These are phyloP conservation scores for Dryadomyces quercus-mongolicae DNA, from an alignment of 2,329 filamentous ascomycete genomes.

Conservation along the genomic window DNA sequence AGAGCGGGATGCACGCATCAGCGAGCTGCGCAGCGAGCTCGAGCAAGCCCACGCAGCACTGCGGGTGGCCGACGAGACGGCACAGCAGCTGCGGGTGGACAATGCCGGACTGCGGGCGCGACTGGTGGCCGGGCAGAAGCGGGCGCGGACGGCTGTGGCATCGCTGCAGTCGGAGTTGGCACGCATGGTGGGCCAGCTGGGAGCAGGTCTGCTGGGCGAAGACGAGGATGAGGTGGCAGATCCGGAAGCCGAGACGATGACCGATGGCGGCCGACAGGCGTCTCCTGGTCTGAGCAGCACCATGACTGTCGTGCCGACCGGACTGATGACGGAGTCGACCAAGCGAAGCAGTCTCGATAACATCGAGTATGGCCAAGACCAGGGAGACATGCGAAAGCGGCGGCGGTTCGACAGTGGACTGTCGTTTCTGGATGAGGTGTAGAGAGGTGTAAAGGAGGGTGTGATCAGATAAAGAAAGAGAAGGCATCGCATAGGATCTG, in stretches of 20 bases:
- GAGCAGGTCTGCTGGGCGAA: constrained; percentile 27
- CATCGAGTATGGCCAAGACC: neutral
- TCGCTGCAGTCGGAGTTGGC: constrained; percentile 40
- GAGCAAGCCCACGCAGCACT: constrained; percentile 20
- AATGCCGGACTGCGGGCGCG: constrained; percentile 25
- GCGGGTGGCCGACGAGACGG: constrained; percentile 32
- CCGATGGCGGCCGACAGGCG: constrained; percentile 1
- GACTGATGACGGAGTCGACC: constrained; percentile 7
- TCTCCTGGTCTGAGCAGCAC: neutral
- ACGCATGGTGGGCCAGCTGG: constrained; percentile 33
- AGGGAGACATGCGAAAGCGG: constrained; percentile 20
- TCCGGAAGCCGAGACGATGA: neutral
- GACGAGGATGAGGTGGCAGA: neutral
- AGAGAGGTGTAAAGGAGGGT: no score
- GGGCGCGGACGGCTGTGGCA: constrained; percentile 32
- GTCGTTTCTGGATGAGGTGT: constrained; percentile 40
- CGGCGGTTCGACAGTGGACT: constrained; percentile 42
- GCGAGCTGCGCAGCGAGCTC: neutral
- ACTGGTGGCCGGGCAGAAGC: constrained; percentile 24
- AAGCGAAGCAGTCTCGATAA: constrained; percentile 3
- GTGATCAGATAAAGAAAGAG: neutral
- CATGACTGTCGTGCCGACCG: constrained; percentile 9
- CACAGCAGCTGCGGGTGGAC: constrained; percentile 32
- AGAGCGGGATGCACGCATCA: constrained; percentile 5
- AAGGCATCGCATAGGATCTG: no score